Percentiles rank a stretch among this genome's conserved stretches.
These are phyloP conservation scores for Lagenaria siceraria DNA, from an alignment of 306 rosid genomes.

Conservation along the genomic window DNA sequence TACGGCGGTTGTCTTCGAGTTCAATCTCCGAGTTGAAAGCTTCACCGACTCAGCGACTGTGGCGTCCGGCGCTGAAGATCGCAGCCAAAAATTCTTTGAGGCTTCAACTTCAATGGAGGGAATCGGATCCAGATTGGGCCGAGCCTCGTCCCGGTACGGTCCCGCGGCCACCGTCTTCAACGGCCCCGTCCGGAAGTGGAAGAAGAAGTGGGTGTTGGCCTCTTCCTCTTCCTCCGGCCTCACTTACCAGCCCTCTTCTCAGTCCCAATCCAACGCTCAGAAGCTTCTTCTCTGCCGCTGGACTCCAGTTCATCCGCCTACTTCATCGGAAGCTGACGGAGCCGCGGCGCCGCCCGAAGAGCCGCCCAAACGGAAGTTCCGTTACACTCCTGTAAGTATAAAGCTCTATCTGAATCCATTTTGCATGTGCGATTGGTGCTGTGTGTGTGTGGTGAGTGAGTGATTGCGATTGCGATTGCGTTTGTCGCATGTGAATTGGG, in stretches of 20 bases:
- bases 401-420: background rate
- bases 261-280: conserved; percentile 24
- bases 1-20: background rate
- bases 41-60: background rate
- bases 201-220: conserved; percentile 91
- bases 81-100: background rate
- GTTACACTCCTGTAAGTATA: conserved; percentile 73
- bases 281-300: conserved; percentile 83
- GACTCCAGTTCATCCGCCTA: conserved; percentile 47
- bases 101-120: conserved; percentile 52
- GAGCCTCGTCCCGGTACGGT: conserved; percentile 91
- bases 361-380: conserved; percentile 85
- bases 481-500: background rate
- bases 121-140: conserved; percentile 72
- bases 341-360: conserved; percentile 33
- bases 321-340: conserved; percentile 1
- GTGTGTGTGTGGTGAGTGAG: background rate
- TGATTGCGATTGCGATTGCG: background rate
- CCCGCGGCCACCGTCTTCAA: conserved; percentile 67
- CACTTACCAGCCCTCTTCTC: conserved; percentile 22
- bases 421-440: background rate
- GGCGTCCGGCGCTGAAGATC: background rate
- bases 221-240: conserved; percentile 31
- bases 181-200: conserved; percentile 93
- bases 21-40: background rate